Evolutionary conservation across 202 grass and related monocot genomes (phyloP).

Genomic region (Dendrocalamus latiflorus): DNA sequence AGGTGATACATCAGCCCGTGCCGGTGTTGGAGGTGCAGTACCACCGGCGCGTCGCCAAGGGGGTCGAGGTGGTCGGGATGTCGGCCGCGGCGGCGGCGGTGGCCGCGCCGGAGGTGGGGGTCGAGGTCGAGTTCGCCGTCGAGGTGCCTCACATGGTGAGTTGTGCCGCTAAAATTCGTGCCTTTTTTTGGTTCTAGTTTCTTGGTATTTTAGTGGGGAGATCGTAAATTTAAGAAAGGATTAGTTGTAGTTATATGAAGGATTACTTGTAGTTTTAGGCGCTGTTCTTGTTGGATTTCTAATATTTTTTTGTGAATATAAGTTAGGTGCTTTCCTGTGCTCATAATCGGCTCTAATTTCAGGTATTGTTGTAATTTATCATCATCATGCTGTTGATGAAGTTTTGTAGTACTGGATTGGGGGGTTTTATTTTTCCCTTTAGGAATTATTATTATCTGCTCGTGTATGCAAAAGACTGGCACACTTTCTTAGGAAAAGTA

Average conservation of each 20-base stretch:
- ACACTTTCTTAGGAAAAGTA: slow-evolving; percentile 30
- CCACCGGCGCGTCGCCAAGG: slow-evolving; percentile 41
- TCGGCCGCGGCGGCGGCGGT: slow-evolving; percentile 8
- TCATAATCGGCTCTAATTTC: slow-evolving; percentile 1
- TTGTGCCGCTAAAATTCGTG: not conserved
- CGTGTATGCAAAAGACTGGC: slow-evolving; percentile 35
- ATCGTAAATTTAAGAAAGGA: not conserved
- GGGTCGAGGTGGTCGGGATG: slow-evolving; percentile 38
- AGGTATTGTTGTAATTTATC: not conserved
- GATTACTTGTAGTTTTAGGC: no score
- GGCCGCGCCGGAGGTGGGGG: slow-evolving; percentile 22
- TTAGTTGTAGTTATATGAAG: slow-evolving; percentile 2
- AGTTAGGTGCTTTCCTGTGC: not conserved
- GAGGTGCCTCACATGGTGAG: slow-evolving; percentile 47
- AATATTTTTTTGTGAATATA: not conserved
- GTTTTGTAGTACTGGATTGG: not conserved
- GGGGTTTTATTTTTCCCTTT: not conserved
- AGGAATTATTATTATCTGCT: slow-evolving; percentile 20
- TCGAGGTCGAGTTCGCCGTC: slow-evolving; percentile 34
- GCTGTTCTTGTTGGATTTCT: not conserved
- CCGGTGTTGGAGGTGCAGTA: no score
- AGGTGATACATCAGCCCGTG: slow-evolving; percentile 65
- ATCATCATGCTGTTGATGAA: not conserved
- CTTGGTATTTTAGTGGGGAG: not conserved
- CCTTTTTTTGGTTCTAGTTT: not conserved